Base-by-base conservation (phyloP, 257 asterid genomes). In the Salvia splendens region DNA sequence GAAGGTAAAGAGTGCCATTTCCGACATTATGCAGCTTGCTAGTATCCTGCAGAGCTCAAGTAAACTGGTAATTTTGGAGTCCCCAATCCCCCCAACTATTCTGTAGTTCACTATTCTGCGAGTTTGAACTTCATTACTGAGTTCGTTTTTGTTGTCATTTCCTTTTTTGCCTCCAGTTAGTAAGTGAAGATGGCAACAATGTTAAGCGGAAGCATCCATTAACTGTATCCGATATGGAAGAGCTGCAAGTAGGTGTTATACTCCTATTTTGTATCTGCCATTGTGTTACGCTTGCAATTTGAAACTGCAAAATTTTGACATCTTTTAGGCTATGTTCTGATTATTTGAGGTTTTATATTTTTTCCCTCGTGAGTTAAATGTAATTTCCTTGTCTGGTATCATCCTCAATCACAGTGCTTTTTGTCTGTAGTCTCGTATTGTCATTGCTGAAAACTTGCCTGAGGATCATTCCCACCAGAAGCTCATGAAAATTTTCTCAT, bases 391-490 rank as follows among this genome's bases (percentile, higher is more conserved):
- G 61, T 15, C 72, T 68, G n/a, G 8, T 50, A 49, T 50, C 53
- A n/a, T 62, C 41, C 20, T 65, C 54, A 55, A 40, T 65, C 61
- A 60, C 20, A 40, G 62, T 35, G 28, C 35, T 61, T 79, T 47
- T 65, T 58, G 16, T 57, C 61, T 73, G 12, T 64, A 92, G 98
- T 85, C 94, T 60, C 89, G 95, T 60, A 89, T 92, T 61, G 73
- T 89, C 71, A 72, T 92, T 70, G 96, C 95, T 61, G 98, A 92
- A 72, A 92, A 92, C 70, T 74, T 92, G 72, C 96, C 98, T 0
- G 98, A 87, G 77, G 96, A 92, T 75, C 98, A 89, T 75, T 85
- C 90, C 69, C 98, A 92, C 70, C 98, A 92, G 85, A 92, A 86
- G 73, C 94, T 92, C 67, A 79, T 89, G 95, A 92, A 82, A 79